phyloP scores from a whole-genome alignment of 345 rosid species.

The Acer campestre region DNA sequence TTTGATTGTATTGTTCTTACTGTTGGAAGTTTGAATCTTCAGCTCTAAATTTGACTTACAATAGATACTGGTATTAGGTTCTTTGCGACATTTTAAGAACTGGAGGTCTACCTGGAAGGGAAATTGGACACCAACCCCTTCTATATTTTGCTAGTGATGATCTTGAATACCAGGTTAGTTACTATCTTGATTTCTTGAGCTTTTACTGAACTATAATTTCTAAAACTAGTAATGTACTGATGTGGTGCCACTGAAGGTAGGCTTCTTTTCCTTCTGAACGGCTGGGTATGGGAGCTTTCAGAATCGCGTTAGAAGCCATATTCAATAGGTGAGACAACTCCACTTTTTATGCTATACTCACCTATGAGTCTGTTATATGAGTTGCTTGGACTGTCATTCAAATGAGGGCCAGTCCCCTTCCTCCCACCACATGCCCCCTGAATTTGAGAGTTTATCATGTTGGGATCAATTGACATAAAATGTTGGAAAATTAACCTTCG shows the following conservation, averaged over 20 bases:
- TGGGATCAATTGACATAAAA: constrained; percentile 4
- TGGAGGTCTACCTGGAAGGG: constrained; percentile 85
- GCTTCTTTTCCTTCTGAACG: constrained; percentile 85
- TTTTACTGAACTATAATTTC: background rate
- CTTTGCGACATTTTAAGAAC: constrained; percentile 85
- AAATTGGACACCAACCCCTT: constrained; percentile 59
- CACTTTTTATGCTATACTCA: background rate
- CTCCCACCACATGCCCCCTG: background rate
- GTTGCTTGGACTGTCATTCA: background rate
- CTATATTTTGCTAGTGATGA: constrained; percentile 84
- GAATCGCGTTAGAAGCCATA: constrained; percentile 80
- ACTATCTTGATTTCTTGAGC: constrained; percentile 1
- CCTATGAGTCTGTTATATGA: too few relatives aligned
- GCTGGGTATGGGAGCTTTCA: constrained; percentile 92
- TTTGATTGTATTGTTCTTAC: constrained; percentile 4
- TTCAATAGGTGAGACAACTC: constrained; percentile 61
- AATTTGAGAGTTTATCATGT: background rate
- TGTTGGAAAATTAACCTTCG: background rate
- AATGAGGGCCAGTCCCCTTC: background rate
- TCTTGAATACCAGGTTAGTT: constrained; percentile 73
- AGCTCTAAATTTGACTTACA: constrained; percentile 2
- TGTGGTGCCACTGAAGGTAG: constrained; percentile 45
- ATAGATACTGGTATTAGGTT: constrained; percentile 47
- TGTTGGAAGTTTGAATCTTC: background rate
- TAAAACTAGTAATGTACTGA: constrained; percentile 34